phyloP scores from a whole-genome alignment of 2,329 filamentous ascomycete species.

The Sporothrix variecibatus region DNA sequence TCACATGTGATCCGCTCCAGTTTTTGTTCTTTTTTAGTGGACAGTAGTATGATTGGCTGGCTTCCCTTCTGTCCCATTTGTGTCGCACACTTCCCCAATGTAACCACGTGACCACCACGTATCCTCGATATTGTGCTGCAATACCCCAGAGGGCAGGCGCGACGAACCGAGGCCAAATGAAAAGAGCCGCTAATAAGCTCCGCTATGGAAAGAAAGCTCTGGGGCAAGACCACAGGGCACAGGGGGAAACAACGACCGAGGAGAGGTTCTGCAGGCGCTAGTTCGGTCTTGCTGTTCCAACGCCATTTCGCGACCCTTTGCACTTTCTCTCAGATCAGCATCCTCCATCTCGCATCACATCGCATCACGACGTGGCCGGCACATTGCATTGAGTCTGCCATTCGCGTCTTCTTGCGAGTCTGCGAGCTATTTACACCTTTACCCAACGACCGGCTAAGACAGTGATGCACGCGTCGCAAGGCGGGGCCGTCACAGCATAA shows the following conservation, averaged over 20 bases:
- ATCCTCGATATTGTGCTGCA: not conserved
- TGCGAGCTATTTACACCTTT: not conserved
- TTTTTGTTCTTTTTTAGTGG: not conserved
- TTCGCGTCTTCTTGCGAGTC: slow-evolving; percentile 3
- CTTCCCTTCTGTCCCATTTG: not conserved
- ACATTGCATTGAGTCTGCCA: not conserved
- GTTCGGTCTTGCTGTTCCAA: slow-evolving; percentile 10
- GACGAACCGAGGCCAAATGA: slow-evolving; percentile 28
- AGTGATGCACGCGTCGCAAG: slow-evolving; percentile 2
- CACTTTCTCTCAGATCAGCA: slow-evolving; percentile 3
- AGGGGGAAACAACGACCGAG: slow-evolving; percentile 19
- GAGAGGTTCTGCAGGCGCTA: slow-evolving; percentile 19
- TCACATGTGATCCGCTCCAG: slow-evolving; percentile 17
- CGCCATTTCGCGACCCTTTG: not conserved
- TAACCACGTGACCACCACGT: slow-evolving; percentile 17
- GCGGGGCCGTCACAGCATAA: slow-evolving; percentile 5
- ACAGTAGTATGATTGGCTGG: not conserved
- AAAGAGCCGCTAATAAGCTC: slow-evolving; percentile 23
- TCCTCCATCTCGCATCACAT: slow-evolving; percentile 19
- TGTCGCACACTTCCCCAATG: not conserved
- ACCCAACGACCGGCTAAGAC: not conserved
- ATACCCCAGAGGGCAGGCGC: slow-evolving; percentile 20
- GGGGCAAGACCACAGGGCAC: slow-evolving; percentile 7
- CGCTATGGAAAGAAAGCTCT: slow-evolving; percentile 18
- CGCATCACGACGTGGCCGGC: slow-evolving; percentile 16